A percentile compares a stretch with the other conserved stretches of the same genome.
Evolutionary conservation across 768 basidiomycete species (phyloP).

Genomic region (Fistulinella prunicolor): DNA sequence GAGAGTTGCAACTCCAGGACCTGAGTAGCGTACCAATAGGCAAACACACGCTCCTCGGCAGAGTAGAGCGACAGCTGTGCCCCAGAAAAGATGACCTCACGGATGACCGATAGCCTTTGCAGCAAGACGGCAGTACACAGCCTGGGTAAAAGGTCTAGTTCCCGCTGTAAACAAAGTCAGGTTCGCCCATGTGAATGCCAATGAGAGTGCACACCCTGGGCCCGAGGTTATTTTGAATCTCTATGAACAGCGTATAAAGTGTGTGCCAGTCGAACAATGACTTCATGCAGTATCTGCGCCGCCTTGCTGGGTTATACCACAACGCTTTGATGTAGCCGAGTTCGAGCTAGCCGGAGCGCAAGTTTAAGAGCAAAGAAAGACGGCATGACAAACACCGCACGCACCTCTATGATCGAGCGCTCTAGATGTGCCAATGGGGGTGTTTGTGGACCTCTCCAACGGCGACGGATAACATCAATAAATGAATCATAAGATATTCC

Average conservation of each 20-base stretch:
- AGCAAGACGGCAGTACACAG: conserved; percentile 39
- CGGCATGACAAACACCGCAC: background rate
- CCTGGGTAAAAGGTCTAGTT: conserved; percentile 27
- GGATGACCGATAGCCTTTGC: conserved; percentile 59
- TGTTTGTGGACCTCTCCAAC: conserved; percentile 37
- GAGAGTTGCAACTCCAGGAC: conserved; percentile 56
- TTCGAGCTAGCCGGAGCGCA: conserved; percentile 44
- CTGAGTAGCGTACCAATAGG: conserved; percentile 69
- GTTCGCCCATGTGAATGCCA: background rate
- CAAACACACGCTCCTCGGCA: conserved; percentile 63
- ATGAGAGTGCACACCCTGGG: conserved; percentile 13
- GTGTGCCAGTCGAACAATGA: conserved; percentile 64
- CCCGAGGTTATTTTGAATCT: conserved; percentile 17
- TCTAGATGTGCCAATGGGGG: conserved; percentile 43
- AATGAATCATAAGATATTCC: conserved; percentile 53
- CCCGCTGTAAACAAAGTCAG: conserved; percentile 16
- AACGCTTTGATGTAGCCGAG: conserved; percentile 55
- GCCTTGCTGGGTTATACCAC: conserved; percentile 68
- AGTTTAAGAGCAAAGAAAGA: background rate
- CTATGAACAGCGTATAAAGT: conserved; percentile 48
- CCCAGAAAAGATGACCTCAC: conserved; percentile 70
- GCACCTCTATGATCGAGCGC: conserved; percentile 37
- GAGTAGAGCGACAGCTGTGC: conserved; percentile 76
- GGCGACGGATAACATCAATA: conserved; percentile 33
- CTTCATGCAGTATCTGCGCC: conserved; percentile 63